These are phyloP conservation scores for Suillus plorans DNA, from an alignment of 768 basidiomycete species.

Conservation along the genomic window DNA sequence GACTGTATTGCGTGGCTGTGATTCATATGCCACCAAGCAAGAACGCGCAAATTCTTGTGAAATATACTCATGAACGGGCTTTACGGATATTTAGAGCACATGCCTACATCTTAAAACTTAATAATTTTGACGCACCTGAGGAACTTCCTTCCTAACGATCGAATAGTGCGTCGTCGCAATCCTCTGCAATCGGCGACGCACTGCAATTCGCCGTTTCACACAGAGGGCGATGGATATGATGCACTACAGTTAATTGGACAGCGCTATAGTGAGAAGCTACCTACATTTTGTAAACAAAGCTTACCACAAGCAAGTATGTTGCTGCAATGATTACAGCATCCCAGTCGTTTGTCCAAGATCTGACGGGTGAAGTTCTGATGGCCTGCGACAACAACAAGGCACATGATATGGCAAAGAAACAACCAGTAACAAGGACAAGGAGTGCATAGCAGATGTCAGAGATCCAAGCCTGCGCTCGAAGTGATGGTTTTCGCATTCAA, in stretches of 20 bases:
- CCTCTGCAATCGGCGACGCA: slow-evolving; percentile 60
- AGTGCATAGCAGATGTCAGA: slow-evolving; percentile 55
- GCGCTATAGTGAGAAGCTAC: not conserved
- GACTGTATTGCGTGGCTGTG: slow-evolving; percentile 61
- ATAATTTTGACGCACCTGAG: slow-evolving; percentile 43
- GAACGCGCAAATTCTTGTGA: slow-evolving; percentile 74
- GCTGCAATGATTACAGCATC: slow-evolving; percentile 67
- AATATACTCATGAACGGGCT: slow-evolving; percentile 70
- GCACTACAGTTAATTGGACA: slow-evolving; percentile 38
- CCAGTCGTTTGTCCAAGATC: slow-evolving; percentile 60
- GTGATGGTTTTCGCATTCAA: slow-evolving; percentile 29
- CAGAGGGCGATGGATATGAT: slow-evolving; percentile 60
- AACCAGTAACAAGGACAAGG: slow-evolving; percentile 48
- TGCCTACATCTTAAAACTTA: not conserved
- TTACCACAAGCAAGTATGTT: slow-evolving; percentile 69
- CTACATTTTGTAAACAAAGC: slow-evolving; percentile 19
- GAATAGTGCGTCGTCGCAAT: slow-evolving; percentile 63
- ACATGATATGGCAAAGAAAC: slow-evolving; percentile 62
- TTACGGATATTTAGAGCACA: slow-evolving; percentile 5
- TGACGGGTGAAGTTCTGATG: slow-evolving; percentile 57
- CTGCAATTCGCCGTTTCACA: slow-evolving; percentile 65
- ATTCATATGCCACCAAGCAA: slow-evolving; percentile 69
- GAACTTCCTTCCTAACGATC: slow-evolving; percentile 54
- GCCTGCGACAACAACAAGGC: slow-evolving; percentile 69
- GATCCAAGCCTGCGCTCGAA: slow-evolving; percentile 46